Evolutionary conservation across 2,329 filamentous ascomycete species (phyloP).

Genomic region (Verruconis gallopava): DNA sequence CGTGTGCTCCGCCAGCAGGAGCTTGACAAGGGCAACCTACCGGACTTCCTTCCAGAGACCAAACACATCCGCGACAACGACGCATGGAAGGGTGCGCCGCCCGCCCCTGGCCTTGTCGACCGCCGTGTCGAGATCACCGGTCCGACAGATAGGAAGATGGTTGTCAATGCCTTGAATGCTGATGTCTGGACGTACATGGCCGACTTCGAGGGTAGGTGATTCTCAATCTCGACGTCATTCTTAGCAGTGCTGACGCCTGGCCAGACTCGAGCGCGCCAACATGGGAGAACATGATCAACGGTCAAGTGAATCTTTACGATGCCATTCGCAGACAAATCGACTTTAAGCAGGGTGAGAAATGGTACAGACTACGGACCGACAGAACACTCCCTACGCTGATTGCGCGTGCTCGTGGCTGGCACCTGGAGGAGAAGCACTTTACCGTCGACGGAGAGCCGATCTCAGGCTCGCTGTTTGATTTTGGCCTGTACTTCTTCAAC

Average conservation of each 20-base stretch:
- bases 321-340: slow-evolving; percentile 87
- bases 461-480: slow-evolving; percentile 87
- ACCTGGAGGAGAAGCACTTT: slow-evolving; percentile 96
- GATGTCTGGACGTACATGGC: slow-evolving; percentile 99
- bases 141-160: slow-evolving; percentile 97
- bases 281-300: slow-evolving; percentile 99
- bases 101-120: slow-evolving; percentile 85
- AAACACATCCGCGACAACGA: slow-evolving; percentile 88
- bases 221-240: background rate
- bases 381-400: slow-evolving; percentile 79
- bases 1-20: slow-evolving; percentile 79
- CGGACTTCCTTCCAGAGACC: slow-evolving; percentile 93
- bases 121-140: slow-evolving; percentile 94
- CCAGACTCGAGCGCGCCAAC: slow-evolving; percentile 87
- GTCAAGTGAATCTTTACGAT: slow-evolving; percentile 95
- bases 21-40: slow-evolving; percentile 76
- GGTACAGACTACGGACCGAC: slow-evolving; percentile 95
- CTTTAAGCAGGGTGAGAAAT: slow-evolving; percentile 90
- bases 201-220: slow-evolving; percentile 74
- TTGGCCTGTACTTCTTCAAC: slow-evolving; percentile 98
- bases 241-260: slow-evolving; percentile 8
- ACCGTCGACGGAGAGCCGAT: slow-evolving; percentile 91
- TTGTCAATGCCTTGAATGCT: slow-evolving; percentile 90
- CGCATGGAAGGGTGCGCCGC: slow-evolving; percentile 83
- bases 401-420: slow-evolving; percentile 90